Evolutionary conservation across 805 yeast genomes (phyloP).

Genomic region (Yamadazyma scolyti): DNA sequence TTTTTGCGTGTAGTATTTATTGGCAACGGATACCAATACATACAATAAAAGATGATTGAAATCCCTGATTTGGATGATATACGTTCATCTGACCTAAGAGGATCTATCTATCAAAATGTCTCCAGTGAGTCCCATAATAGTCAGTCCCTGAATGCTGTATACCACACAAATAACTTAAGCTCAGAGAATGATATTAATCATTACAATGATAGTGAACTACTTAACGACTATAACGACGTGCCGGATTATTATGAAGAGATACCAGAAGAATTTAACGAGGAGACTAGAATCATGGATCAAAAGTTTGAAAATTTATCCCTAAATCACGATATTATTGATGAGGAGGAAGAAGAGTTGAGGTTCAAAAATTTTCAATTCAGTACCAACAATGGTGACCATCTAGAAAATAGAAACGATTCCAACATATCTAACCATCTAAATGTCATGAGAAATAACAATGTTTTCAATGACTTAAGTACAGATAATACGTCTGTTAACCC

Average conservation of each 20-base stretch:
- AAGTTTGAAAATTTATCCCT: background rate
- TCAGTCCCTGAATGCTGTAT: too few relatives aligned
- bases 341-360: constrained; percentile 1
- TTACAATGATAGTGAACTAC: background rate
- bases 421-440: constrained; percentile 2
- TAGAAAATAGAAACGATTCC: constrained; percentile 1
- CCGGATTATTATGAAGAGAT: background rate
- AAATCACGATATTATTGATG: background rate
- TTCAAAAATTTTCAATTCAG: constrained; percentile 2
- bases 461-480: constrained; percentile 4
- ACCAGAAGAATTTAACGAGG: background rate
- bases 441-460: background rate
- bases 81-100: constrained; percentile 8
- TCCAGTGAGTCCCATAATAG: too few relatives aligned
- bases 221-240: background rate
- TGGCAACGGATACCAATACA: too few relatives aligned
- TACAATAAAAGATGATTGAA: constrained; percentile 44
- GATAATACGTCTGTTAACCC: constrained; percentile 6
- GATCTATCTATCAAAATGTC: background rate
- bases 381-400: background rate
- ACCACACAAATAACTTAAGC: too few relatives aligned
- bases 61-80: constrained; percentile 39
- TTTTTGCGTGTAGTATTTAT: too few relatives aligned
- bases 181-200: background rate
- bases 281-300: background rate